Evolutionary conservation across 345 rosid genomes (phyloP), one percentile per base, ranked within the genome.

Genomic region (Hypericum androsaemum): DNA sequence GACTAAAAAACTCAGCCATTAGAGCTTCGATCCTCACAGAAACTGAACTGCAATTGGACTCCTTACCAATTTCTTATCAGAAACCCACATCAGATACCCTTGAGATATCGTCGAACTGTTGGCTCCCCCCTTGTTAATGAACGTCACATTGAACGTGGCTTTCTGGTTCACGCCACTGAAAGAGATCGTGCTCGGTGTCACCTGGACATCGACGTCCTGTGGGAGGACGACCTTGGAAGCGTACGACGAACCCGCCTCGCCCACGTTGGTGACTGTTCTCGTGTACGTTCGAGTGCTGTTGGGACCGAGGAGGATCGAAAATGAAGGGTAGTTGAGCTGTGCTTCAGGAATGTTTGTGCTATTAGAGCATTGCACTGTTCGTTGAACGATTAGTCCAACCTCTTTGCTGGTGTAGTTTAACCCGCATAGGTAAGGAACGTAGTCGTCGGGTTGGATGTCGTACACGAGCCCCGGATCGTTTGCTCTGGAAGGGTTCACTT

Each of bases 291-390:
- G 32, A 58, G 51, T 39, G 55, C 41, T 47, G 50, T 48, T 15
- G 10, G 57, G 11, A 2, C 22, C 44, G 7, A 68, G 10, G 8
- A 11, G 5, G 39, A 69, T 22, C 12, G 77, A 60, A 37, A 68
- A 73, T 0, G 74, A 67, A 11, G 80, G 78, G 41, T 75, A 67
- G 43, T 75, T 78, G 8, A 75, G 69, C 10, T 78, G 59, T 10
- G 48, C 56, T 37, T 63, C 63, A 0, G 62, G 37, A 40, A 65
- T 65, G 37, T 43, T 57, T 5, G 56, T 35, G 6, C 12, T 46
- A 10, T 69, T 42, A 22, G 32, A 22, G 56, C 83, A 72, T 1
- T 43, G 53, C n/a, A 67, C 52, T 39, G 59, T 8, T 39, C 64
- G 13, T 6, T 12, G 53, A 6, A 39, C 61, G 36, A 74, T 9